Evolutionary conservation across 1,284 basidiomycete species (phyloP).

Genomic region (Leccinum angustisporum): DNA sequence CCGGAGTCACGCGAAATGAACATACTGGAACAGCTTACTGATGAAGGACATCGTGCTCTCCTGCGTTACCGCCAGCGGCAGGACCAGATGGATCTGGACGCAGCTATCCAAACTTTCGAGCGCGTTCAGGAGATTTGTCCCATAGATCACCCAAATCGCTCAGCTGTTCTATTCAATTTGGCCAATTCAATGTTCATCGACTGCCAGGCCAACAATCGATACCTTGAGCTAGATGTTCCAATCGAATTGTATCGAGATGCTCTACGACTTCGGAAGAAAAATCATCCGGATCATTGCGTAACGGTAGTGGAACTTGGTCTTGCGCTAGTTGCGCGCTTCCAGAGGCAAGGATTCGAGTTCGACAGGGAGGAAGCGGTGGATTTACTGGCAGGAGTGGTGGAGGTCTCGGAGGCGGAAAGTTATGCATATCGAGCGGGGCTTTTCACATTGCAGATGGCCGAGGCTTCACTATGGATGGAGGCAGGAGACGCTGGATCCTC

Average conservation of each 20-base stretch:
- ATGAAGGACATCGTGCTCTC: neutral
- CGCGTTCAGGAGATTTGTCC: neutral
- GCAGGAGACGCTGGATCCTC: too few relatives aligned
- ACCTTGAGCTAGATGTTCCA: neutral
- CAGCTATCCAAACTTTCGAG: neutral
- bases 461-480: too few relatives aligned
- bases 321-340: neutral
- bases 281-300: neutral
- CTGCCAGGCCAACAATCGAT: neutral
- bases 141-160: neutral
- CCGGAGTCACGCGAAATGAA: neutral
- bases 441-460: too few relatives aligned
- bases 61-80: neutral
- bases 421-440: too few relatives aligned
- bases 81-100: neutral
- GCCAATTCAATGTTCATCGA: neutral
- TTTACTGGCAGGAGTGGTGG: too few relatives aligned
- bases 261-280: neutral
- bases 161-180: neutral
- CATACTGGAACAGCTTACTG: neutral
- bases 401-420: too few relatives aligned
- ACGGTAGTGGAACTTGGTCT: neutral
- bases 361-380: neutral
- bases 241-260: neutral
- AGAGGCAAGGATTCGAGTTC: neutral